These are phyloP conservation scores for Achlya hypogyna DNA, from an alignment of 352 stramenopile genomes.

Conservation along the genomic window DNA sequence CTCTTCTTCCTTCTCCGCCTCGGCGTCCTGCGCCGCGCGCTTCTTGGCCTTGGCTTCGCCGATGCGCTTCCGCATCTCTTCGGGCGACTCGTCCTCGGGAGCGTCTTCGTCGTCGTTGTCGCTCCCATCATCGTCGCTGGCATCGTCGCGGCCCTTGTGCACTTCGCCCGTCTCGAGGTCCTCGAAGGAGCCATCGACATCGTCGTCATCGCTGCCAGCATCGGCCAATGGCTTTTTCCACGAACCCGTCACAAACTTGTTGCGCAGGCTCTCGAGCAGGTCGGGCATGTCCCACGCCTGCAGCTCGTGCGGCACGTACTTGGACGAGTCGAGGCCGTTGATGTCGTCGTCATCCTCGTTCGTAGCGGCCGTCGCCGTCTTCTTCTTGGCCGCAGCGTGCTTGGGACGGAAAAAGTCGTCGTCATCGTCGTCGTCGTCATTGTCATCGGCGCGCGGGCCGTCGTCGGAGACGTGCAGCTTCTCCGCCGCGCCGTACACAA, in stretches of 20 bases:
- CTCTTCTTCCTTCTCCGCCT: slow-evolving; percentile 48
- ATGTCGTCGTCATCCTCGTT: slow-evolving; percentile 48
- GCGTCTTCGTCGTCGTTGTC: slow-evolving; percentile 27
- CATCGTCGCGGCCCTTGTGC: slow-evolving; percentile 27
- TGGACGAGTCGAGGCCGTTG: slow-evolving; percentile 71
- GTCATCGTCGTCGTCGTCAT: slow-evolving; percentile 47
- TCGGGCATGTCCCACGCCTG: slow-evolving; percentile 71
- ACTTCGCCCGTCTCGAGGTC: slow-evolving; percentile 93
- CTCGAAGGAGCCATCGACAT: slow-evolving; percentile 95
- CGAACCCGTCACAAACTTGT: slow-evolving; percentile 96
- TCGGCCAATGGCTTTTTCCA: slow-evolving; percentile 65
- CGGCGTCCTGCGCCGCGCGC: slow-evolving; percentile 56
- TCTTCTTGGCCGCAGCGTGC: slow-evolving; percentile 21
- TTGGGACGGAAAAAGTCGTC: slow-evolving; percentile 75
- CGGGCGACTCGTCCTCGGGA: slow-evolving; percentile 51
- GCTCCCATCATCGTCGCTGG: slow-evolving; percentile 24
- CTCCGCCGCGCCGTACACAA: slow-evolving; percentile 81
- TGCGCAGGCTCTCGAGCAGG: slow-evolving; percentile 66
- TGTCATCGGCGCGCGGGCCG: slow-evolving; percentile 26
- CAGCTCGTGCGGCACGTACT: slow-evolving; percentile 66
- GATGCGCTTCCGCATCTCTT: slow-evolving; percentile 76
- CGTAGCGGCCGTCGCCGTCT: slow-evolving; percentile 17
- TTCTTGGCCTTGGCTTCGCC: slow-evolving; percentile 88
- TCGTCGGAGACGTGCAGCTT: slow-evolving; percentile 82
- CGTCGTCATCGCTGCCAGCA: slow-evolving; percentile 61